Evolutionary conservation across 306 rosid species (phyloP), one percentile per base, ranked within the genome.

Genomic region (Cucumis melo): DNA sequence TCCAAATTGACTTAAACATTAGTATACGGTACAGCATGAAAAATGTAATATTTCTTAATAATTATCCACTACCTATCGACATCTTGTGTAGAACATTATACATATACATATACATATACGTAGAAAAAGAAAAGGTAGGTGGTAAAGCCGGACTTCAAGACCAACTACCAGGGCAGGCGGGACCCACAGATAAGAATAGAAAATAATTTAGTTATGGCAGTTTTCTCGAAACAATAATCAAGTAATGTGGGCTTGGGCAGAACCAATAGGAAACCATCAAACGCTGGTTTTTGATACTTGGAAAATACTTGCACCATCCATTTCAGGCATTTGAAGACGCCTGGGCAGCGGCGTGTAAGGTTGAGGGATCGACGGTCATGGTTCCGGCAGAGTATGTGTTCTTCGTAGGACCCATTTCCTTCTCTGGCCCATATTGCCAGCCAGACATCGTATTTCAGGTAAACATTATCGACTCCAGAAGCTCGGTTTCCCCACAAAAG

Each of bases 361-460:
- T 88, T 24, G 91, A 89, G 85, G 89, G 94, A 83, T 94, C 99
- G 20, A 86, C 83, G 58, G 73, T 94, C 83, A 51, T 84, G 0
- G 83, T 94, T 57, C 99, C 99, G 63, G 85, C 89, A 70, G 80
- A 78, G 13, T 84, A 86, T 38, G 59, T 67, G 78, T 94, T 90
- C 83, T 80, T 74, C 1, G 91, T 94, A 77, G 98, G 99, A 34
- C 97, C 98, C 82, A 92, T 90, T 81, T 85, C 96, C n/a, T 94
- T 94, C 87, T 86, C 97, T 0, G 99, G 98, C 71, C 99, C 92
- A 8, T 92, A 85, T 81, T 94, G 98, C 80, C 87, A 89, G 55
- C 77, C 87, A 81, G 86, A 87, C 87, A 89, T 94, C 54, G 63
- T 92, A 76, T 94, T 94, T 62, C 99, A 94, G 99, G 98, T 93